A percentile compares a stretch with the other conserved stretches of the same genome.
These are phyloP conservation scores for Castanea sativa DNA, from an alignment of 306 rosid genomes.

Conservation along the genomic window DNA sequence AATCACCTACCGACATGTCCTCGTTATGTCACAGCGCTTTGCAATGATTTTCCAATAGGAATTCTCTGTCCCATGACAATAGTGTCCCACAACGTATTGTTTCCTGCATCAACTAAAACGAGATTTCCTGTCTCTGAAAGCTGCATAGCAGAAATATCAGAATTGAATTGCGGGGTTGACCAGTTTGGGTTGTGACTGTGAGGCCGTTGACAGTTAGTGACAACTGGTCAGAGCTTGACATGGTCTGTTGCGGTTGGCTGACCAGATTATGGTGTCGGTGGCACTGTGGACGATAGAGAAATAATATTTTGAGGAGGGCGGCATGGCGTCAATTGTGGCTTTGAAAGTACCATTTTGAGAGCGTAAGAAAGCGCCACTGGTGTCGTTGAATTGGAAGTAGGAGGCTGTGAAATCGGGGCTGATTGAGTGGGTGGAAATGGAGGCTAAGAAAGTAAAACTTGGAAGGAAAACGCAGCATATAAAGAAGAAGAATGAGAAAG, in stretches of 20 bases:
- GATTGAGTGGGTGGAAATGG: no score
- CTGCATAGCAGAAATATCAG: constrained; percentile 39
- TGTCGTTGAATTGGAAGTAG: not conserved
- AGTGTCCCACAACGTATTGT: constrained; percentile 80
- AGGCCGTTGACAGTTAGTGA: constrained; percentile 46
- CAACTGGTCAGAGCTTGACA: constrained; percentile 55
- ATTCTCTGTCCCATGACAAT: constrained; percentile 67
- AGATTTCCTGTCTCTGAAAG: constrained; percentile 76
- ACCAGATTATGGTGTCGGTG: constrained; percentile 70
- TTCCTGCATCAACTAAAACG: constrained; percentile 53
- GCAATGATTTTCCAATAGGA: constrained; percentile 45
- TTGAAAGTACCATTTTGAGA: constrained; percentile 60
- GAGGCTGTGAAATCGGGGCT: no score
- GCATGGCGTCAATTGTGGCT: constrained; percentile 45
- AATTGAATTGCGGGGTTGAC: constrained; percentile 59
- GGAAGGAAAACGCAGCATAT: not conserved
- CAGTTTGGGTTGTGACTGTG: constrained; percentile 30
- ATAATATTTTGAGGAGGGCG: constrained; percentile 34
- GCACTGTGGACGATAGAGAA: constrained; percentile 63
- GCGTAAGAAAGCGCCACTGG: constrained; percentile 54
- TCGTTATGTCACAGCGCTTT: constrained; percentile 37
- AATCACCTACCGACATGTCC: constrained; percentile 53
- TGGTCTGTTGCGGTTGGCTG: constrained; percentile 57
- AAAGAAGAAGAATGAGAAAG: not conserved
- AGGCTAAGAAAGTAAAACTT: not conserved